Percentiles rank a stretch among this genome's conserved stretches.
phyloP scores from a whole-genome alignment of 441 rosid genomes.

The Syzygium malaccense region DNA sequence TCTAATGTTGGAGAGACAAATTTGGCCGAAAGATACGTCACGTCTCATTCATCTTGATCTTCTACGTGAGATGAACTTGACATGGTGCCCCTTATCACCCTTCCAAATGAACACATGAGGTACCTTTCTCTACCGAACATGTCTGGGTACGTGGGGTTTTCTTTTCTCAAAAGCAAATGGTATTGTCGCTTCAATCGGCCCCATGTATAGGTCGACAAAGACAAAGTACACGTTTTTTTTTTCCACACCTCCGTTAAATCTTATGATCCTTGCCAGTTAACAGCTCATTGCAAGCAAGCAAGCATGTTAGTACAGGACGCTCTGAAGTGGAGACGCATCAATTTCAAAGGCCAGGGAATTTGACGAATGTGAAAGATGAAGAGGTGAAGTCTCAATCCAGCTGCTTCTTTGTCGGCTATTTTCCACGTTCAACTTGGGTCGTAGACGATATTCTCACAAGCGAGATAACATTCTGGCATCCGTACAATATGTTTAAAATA shows the following conservation, averaged over 20 bases:
- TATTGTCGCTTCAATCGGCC: neutral
- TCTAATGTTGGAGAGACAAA: neutral
- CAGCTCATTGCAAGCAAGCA: neutral
- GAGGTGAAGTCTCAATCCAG: neutral
- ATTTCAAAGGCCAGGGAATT: neutral
- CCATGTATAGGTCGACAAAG: neutral
- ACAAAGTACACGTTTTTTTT: neutral
- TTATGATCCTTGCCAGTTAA: neutral
- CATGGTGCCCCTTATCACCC: neutral
- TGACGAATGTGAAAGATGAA: neutral
- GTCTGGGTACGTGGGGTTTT: neutral
- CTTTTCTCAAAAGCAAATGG: neutral
- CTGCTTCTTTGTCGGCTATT: neutral
- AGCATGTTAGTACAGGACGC: neutral
- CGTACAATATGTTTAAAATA: rapidly evolving
- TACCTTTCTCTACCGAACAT: neutral
- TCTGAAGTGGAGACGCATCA: neutral
- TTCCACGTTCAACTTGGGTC: neutral
- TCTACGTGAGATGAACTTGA: neutral
- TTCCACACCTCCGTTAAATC: neutral
- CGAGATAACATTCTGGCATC: neutral
- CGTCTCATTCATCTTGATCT: neutral
- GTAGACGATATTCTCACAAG: neutral
- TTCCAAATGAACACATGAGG: neutral
- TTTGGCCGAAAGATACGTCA: neutral